phyloP scores from a whole-genome alignment of 2,329 filamentous ascomycete genomes.

The Cercospora nicotianae region DNA sequence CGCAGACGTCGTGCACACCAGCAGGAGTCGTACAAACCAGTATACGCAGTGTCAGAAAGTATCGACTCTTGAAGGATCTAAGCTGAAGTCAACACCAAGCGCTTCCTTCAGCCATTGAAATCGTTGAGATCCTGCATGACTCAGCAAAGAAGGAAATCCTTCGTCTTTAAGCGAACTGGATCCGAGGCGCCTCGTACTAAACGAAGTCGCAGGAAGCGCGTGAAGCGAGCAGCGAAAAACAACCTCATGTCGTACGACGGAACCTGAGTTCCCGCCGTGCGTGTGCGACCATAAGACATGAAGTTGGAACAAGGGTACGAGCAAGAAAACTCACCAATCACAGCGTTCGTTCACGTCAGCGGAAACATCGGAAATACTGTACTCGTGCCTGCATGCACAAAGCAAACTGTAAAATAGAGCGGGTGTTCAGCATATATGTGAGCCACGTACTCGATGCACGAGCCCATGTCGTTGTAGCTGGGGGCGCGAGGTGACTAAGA shows the following conservation, averaged over 20 bases:
- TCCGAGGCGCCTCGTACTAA: neutral
- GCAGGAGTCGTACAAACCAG: too few relatives aligned
- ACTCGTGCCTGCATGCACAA: too few relatives aligned
- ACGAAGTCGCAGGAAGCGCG: neutral
- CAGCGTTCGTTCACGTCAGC: neutral
- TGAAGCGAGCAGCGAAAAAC: neutral
- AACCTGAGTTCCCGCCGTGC: neutral
- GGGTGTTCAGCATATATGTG: too few relatives aligned
- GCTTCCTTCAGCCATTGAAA: neutral
- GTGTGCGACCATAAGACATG: neutral
- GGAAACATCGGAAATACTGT: neutral
- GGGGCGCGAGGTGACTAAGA: neutral
- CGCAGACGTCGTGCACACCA: too few relatives aligned
- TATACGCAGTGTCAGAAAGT: too few relatives aligned
- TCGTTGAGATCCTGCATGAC: neutral
- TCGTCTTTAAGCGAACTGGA: neutral
- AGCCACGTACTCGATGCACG: neutral
- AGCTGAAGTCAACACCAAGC: neutral
- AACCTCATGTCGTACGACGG: neutral
- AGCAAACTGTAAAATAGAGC: too few relatives aligned
- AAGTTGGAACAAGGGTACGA: neutral
- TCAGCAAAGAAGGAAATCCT: neutral
- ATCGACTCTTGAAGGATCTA: neutral
- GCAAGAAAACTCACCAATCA: neutral
- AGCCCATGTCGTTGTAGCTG: neutral